Base-by-base conservation (phyloP, 1,284 basidiomycete species). In the Boletus sp. region DNA sequence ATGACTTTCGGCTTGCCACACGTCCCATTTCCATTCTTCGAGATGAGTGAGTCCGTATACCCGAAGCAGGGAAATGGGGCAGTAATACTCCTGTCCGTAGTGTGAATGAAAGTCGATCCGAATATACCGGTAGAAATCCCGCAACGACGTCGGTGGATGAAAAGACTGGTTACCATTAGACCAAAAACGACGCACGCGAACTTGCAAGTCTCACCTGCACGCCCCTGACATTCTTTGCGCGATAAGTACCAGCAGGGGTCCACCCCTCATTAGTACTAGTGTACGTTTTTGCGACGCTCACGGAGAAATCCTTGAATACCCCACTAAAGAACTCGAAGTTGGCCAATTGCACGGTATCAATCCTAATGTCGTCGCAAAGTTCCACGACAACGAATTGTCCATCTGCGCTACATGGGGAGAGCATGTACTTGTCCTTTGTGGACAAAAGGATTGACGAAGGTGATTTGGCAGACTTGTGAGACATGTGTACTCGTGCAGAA, bases 251-350 rank as follows among this genome's bases (percentile, higher is more conserved):
- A 3, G 85, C 90, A 51, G 82, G 79, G 1, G 84, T 88, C 82
- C 91, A 94, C 25, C 83, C 88, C 23, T 89, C 85, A 27, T 84
- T 78, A 40, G 88, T 86, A 10, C 78, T 81, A 23, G 82, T 80
- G 67, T 87, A 85, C 55, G 84, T 90, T 74, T 92, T 91, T 8
- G 93, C 88, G 3, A 94, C 93, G 68, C 91, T 93, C 48, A 99
- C 89, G 4, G 83, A 83, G 65, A 99, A 92, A 56, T 95, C 91
- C 75, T 94, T 93, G 79, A 99, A 97, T 55, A 98, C 93, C 14
- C 96, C 95, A 68, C 93, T 95, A 79, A 98, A 99, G 79, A 98
- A 98, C 78, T 99, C 97, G 75, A 93, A 97, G 71, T 98, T 97
- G 56, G 95, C 96, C 9, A 99, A 79, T 72, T 98, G 95, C 54